A percentile compares a stretch with the other conserved stretches of the same genome.
These are phyloP conservation scores for Dactylellina parvicollis DNA, from an alignment of 2,329 filamentous ascomycete species.

Conservation along the genomic window DNA sequence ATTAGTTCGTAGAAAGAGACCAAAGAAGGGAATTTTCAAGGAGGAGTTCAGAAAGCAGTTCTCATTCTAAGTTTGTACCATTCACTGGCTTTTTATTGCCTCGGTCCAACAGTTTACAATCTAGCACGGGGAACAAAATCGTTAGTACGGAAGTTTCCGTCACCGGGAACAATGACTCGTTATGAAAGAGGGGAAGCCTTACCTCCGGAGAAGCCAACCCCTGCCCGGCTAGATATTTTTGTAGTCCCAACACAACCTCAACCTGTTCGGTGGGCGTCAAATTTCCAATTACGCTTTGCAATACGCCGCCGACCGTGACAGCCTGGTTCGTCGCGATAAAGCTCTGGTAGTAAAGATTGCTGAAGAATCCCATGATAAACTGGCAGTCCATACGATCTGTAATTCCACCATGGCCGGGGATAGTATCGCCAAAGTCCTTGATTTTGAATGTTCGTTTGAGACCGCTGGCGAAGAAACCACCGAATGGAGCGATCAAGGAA, in stretches of 20 bases:
- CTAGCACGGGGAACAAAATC: not conserved
- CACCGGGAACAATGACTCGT: not conserved
- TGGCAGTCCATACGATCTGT: conserved; percentile 99
- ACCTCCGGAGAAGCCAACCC: conserved; percentile 61
- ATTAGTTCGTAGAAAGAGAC: no score
- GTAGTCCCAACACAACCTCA: conserved; percentile 75
- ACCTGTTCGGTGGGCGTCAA: conserved; percentile 87
- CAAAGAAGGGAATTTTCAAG: no score
- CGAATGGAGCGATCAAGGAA: conserved; percentile 95
- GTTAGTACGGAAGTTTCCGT: not conserved
- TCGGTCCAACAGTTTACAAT: conserved; percentile 16
- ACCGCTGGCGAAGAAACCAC: conserved; percentile 96
- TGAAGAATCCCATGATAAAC: conserved; percentile 99
- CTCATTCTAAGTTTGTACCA: not conserved
- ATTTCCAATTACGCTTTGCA: conserved; percentile 92
- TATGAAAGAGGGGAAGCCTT: not conserved
- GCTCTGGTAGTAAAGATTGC: conserved; percentile 98
- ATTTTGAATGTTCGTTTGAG: conserved; percentile 99
- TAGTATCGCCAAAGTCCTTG: conserved; percentile 99
- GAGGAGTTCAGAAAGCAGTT: not conserved
- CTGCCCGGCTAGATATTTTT: conserved; percentile 73
- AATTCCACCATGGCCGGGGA: conserved; percentile 96
- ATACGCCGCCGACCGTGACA: conserved; percentile 81
- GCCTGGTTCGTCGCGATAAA: conserved; percentile 88
- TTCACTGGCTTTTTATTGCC: conserved; percentile 6